Base-by-base conservation (phyloP, 768 basidiomycete species). In the Lactarius evosmus region DNA sequence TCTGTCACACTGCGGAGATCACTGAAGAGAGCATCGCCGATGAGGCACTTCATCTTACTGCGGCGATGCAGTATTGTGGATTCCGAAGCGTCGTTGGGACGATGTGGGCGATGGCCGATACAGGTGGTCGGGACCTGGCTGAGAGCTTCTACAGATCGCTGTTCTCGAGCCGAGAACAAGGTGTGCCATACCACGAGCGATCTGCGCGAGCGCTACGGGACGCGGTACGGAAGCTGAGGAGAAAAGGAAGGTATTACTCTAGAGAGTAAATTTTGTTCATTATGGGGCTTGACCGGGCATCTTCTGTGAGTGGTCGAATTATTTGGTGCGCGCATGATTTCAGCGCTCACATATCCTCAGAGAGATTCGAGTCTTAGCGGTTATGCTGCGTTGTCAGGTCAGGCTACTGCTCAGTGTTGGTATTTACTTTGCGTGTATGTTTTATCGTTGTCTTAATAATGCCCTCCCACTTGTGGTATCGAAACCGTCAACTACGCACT, bases 41-140 rank as follows among this genome's bases (percentile, higher is more conserved):
- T 5, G 65, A 68, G 61, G 60, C 12, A 4, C 32, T 68, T 0
- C 56, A 56, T 33, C 61, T 68, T 9, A 46, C 65, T 0, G 65
- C 61, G 2, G 67, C 61, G 14, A 30, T 65, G 63, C 63, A 59
- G 19, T 54, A 58, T 17, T 60, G 56, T 25, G 67, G 63, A 7
- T 67, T 63, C 44, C 40, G 59, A 5, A 55, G 63, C 11, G 59
- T 65, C 17, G 56, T 67, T 14, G 60, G 58, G 30, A 61, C 67
- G 2, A 58, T 65, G 54, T 68, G 67, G 67, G 58, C 36, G 16
- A 68, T 68, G 51, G 54, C 17, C 0, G 66, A 65, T 14, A 25
- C 11, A 1, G 66, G 65, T 29, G 63, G 61, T 11, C 55, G 54
- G 22, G n/a, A 49, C 11, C 34, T 67, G 19, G 58, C 64, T 6